These are phyloP conservation scores for Urochloa ruziziensis DNA, from an alignment of 176 grass and related monocot genomes.

Conservation along the genomic window DNA sequence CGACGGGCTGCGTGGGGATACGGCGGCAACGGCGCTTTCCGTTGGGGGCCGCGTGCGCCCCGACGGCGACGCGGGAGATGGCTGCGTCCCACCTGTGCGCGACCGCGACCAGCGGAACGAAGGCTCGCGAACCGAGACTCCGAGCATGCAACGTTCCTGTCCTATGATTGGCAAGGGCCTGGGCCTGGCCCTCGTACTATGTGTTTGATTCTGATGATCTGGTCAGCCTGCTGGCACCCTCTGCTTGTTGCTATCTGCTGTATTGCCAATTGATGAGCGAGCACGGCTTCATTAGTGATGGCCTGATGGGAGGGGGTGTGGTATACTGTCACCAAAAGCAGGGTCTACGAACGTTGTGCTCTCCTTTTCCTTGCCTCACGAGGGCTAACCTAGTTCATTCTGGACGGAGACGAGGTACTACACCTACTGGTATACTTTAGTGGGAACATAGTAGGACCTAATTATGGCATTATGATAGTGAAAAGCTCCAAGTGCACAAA, in stretches of 20 bases:
- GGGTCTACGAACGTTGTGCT: not conserved
- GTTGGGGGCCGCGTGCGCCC: slow-evolving; percentile 30
- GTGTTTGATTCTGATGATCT: too few species aligned
- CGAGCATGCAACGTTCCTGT: not conserved
- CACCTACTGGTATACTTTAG: not conserved
- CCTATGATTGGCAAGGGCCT: too few species aligned
- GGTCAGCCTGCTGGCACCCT: too few species aligned
- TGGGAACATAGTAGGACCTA: slow-evolving; percentile 37
- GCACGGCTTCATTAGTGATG: not conserved
- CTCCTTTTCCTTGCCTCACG: not conserved
- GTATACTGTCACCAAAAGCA: not conserved
- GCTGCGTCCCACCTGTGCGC: slow-evolving; percentile 3
- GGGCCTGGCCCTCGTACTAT: too few species aligned
- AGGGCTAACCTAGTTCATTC: not conserved
- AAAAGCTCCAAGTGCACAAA: slow-evolving; percentile 30
- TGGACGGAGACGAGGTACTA: not conserved
- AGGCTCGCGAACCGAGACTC: too few species aligned
- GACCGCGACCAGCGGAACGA: not conserved
- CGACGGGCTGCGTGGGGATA: slow-evolving; percentile 9
- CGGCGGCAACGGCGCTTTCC: slow-evolving; percentile 23
- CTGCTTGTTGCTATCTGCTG: too few species aligned
- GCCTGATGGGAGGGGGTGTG: too few species aligned
- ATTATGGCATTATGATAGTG: slow-evolving; percentile 39
- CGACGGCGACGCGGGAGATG: not conserved
- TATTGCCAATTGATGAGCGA: not conserved